Percentiles rank a stretch among this genome's conserved stretches.
These are phyloP conservation scores for Nemania sp. DNA, from an alignment of 2,329 filamentous ascomycete genomes.

Conservation along the genomic window DNA sequence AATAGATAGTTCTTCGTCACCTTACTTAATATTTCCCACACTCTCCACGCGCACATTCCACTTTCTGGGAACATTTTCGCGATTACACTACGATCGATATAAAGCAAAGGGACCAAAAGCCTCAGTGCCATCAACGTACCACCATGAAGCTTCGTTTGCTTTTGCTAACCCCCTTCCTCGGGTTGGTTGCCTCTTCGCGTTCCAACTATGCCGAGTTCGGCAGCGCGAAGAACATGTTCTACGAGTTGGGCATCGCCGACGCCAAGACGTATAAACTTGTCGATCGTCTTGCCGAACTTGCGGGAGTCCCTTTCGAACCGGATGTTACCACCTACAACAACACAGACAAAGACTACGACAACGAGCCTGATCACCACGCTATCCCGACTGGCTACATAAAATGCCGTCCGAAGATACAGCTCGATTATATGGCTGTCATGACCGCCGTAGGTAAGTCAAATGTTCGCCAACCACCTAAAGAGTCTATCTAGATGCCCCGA, in stretches of 20 bases:
- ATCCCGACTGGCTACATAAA: slow-evolving; percentile 2
- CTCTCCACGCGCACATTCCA: not conserved
- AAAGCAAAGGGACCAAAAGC: not conserved
- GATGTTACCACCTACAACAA: slow-evolving; percentile 4
- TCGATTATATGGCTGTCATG: slow-evolving; percentile 22
- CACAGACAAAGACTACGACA: not conserved
- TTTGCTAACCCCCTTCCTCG: slow-evolving; percentile 1
- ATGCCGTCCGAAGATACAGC: slow-evolving; percentile 3
- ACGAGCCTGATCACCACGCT: not conserved
- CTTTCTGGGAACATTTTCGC: not conserved
- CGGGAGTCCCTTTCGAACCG: not conserved
- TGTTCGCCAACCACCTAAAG: not conserved
- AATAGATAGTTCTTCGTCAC: not conserved
- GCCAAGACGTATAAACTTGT: slow-evolving; percentile 14
- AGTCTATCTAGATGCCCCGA: too few relatives aligned
- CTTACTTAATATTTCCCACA: slow-evolving; percentile 1
- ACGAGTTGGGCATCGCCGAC: slow-evolving; percentile 20
- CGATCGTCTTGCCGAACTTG: slow-evolving; percentile 14
- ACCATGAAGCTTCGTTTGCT: slow-evolving; percentile 11
- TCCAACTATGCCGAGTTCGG: slow-evolving; percentile 5
- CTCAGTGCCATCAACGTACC: not conserved
- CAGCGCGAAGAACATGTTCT: slow-evolving; percentile 12
- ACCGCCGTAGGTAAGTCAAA: slow-evolving; percentile 10
- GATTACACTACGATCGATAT: not conserved
- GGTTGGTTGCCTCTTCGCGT: not conserved